Base-by-base conservation (phyloP, 371 early-diverging fungal species). In the Batkoa obscura region DNA sequence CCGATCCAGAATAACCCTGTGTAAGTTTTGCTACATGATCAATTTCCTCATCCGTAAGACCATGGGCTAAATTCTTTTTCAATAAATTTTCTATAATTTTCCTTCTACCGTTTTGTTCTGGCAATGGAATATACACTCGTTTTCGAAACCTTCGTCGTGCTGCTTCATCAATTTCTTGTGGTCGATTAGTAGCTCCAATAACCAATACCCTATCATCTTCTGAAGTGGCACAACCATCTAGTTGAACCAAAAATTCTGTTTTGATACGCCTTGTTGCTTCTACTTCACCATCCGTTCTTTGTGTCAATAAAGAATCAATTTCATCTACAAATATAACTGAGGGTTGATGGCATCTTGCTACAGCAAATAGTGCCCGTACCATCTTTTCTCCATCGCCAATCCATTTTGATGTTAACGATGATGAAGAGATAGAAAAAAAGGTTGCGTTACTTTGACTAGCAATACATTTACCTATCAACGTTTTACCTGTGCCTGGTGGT, bases 351-450 rank as follows among this genome's bases (percentile, higher is more conserved):
- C 79, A 78, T 32, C 92, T 63, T 1, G 96, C 95, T 0, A 93
- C 82, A 0, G 88, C 85, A 72, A 96, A 96, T 43, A 96, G 64
- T 13, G 90, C 88, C 0, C 93, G 77, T 1, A 79, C 61, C 88
- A 94, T 85, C 67, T 93, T 93, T 58, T 95, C 97, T 38, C 92
- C 91, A 61, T 96, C 95, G 32, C 96, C 96, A 12, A 92, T 80
- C 91, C 92, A 96, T 64, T 94, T 94, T 10, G 87, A 86, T 1
- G 93, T 93, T 38, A 96, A 70, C 5, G 91, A 85, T 8, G 89
- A 86, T 0, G 89, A 79, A 60, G 80, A 64, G 50, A 33, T 43
- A 46, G 2, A 3, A 32, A 49, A 49, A 30, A 49, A 49, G 15
- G 38, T 59, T 12, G 47, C 55, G 30, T 54, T 6, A 17, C n/a